phyloP scores from a whole-genome alignment of 2,329 filamentous ascomycete species.

The Fusarium verticillioides region DNA sequence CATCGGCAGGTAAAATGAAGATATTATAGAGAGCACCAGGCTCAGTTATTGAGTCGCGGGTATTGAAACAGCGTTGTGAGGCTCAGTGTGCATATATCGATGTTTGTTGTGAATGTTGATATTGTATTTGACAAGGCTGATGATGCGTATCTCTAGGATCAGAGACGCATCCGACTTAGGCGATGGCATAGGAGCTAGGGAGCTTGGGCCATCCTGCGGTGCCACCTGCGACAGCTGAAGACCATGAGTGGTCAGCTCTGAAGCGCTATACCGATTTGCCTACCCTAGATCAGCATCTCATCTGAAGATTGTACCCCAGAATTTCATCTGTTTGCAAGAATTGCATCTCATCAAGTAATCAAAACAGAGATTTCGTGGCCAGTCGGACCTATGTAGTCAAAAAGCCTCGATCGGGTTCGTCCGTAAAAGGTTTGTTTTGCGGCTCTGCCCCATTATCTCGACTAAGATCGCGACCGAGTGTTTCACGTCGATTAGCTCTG shows the following conservation, averaged over 20 bases:
- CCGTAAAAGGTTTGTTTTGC: neutral
- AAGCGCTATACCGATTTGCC: neutral
- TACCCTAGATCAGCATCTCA: conserved; percentile 16
- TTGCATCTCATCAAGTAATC: neutral
- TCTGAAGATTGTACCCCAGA: too few relatives aligned
- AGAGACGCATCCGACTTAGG: neutral
- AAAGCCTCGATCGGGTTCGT: neutral
- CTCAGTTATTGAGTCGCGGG: neutral
- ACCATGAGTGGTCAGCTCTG: conserved; percentile 19
- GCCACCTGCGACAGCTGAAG: conserved; percentile 21
- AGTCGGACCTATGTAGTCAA: neutral
- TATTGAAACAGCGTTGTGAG: neutral
- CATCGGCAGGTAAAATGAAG: conserved; percentile 13
- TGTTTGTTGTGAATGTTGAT: conserved; percentile 15
- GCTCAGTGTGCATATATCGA: neutral
- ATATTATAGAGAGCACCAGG: neutral
- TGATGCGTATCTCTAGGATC: conserved; percentile 9
- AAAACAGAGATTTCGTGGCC: neutral
- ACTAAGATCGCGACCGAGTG: conserved; percentile 4
- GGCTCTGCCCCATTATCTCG: conserved; percentile 3
- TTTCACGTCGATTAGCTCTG: conserved; percentile 13
- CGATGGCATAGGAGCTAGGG: conserved; percentile 24
- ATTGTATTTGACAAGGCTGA: conserved; percentile 32
- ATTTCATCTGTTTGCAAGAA: neutral
- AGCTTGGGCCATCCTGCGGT: conserved; percentile 34